Conservation (phyloP, 345 rosid genomes). For the Dipteronia sinensis region DNA sequence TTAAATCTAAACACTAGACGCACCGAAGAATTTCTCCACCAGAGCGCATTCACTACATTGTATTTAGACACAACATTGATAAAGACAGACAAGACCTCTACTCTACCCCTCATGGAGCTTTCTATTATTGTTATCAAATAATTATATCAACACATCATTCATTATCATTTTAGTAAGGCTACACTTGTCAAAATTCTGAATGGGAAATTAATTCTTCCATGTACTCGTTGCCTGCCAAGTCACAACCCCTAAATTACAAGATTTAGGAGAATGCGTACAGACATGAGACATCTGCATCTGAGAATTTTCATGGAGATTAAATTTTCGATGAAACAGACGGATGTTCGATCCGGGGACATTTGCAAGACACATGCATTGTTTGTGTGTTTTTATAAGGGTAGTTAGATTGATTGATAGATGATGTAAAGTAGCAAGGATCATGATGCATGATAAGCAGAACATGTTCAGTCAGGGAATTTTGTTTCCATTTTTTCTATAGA, state of each 20-base stretch:
- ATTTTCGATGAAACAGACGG: too few species aligned
- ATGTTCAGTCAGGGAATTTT: neutral
- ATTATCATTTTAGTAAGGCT: neutral
- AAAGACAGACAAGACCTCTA: neutral
- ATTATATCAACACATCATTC: neutral
- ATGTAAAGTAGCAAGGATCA: neutral
- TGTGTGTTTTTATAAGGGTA: neutral
- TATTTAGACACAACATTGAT: conserved; percentile 3
- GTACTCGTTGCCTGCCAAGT: too few species aligned
- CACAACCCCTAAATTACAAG: too few species aligned
- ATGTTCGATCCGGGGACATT: too few species aligned
- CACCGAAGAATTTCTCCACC: too few species aligned
- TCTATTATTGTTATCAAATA: neutral
- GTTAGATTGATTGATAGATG: neutral
- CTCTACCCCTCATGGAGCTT: neutral
- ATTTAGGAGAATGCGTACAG: too few species aligned
- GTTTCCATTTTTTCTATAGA: neutral
- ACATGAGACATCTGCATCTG: too few species aligned
- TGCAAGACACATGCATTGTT: too few species aligned
- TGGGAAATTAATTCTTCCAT: too few species aligned
- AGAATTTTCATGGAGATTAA: too few species aligned
- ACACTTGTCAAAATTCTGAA: too few species aligned
- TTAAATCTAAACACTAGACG: too few species aligned
- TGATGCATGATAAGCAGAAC: neutral
- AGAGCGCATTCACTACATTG: neutral